These are phyloP conservation scores for Stentor coeruleus DNA, from an alignment of 73 alveolate genomes.

Conservation along the genomic window DNA sequence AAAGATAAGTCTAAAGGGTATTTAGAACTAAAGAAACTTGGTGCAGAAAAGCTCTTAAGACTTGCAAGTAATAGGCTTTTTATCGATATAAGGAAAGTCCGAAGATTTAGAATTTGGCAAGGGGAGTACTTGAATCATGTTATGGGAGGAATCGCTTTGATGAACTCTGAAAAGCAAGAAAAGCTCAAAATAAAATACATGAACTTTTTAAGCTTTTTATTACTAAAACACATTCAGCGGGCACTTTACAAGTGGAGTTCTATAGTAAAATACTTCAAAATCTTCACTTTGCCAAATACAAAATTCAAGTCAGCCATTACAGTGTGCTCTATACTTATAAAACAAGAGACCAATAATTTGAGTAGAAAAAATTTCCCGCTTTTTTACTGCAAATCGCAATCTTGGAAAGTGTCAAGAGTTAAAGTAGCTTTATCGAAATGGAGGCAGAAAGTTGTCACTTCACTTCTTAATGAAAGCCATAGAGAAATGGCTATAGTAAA, in stretches of 20 bases:
- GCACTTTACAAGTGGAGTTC: neutral
- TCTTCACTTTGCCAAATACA: neutral
- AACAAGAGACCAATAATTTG: neutral
- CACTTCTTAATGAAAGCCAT: neutral
- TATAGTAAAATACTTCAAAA: too few relatives aligned
- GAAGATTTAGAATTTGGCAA: neutral
- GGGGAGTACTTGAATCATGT: neutral
- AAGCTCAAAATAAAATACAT: neutral
- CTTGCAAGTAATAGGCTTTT: neutral
- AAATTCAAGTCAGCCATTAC: neutral
- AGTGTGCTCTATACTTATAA: neutral
- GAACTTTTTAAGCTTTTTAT: neutral
- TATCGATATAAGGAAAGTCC: neutral
- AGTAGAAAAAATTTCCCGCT: neutral
- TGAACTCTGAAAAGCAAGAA: neutral
- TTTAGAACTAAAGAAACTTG: neutral
- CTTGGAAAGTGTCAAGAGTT: neutral
- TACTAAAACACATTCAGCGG: neutral
- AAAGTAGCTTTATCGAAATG: neutral
- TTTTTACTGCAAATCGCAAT: neutral
- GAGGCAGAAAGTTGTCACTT: neutral
- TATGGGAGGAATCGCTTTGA: neutral
- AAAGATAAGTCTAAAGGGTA: neutral
- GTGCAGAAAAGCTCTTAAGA: neutral
- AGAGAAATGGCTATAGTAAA: neutral